Conservation (phyloP, 306 rosid genomes). For the Prunus mongolica region DNA sequence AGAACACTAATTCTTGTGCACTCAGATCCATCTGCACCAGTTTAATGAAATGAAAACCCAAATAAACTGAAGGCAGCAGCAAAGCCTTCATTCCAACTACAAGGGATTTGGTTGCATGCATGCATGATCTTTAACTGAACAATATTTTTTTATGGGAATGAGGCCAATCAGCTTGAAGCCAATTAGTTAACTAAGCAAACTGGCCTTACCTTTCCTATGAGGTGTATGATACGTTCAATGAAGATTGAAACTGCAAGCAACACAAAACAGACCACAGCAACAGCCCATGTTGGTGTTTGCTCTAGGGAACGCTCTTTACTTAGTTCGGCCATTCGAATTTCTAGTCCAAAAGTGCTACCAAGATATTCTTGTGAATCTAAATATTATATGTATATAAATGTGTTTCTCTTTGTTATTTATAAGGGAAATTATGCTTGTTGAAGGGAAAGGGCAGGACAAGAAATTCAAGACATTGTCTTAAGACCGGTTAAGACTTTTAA, state of each 20-base stretch:
- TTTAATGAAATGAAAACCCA: too few species aligned
- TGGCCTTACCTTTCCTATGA: constrained; percentile 38
- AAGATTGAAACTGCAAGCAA: constrained; percentile 53
- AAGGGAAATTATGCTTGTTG: neutral
- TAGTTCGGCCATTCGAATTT: neutral
- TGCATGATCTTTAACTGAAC: neutral
- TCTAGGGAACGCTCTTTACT: constrained; percentile 40
- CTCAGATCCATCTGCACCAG: too few species aligned
- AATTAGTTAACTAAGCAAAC: neutral
- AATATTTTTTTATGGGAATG: too few species aligned
- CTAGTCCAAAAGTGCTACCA: neutral
- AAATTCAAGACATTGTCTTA: neutral
- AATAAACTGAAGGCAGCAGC: too few species aligned
- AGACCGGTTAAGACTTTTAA: neutral
- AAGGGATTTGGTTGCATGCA: neutral
- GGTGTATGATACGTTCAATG: constrained; percentile 52
- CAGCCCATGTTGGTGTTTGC: constrained; percentile 75
- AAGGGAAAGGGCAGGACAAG: neutral
- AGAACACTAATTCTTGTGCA: too few species aligned
- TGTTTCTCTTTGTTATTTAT: neutral
- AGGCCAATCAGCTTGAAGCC: too few species aligned
- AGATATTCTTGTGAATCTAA: neutral
- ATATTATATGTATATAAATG: neutral
- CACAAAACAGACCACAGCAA: constrained; percentile 58
- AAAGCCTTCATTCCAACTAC: neutral